These are phyloP conservation scores for Candida ascalaphidarum DNA, from an alignment of 805 yeast species.

Conservation along the genomic window DNA sequence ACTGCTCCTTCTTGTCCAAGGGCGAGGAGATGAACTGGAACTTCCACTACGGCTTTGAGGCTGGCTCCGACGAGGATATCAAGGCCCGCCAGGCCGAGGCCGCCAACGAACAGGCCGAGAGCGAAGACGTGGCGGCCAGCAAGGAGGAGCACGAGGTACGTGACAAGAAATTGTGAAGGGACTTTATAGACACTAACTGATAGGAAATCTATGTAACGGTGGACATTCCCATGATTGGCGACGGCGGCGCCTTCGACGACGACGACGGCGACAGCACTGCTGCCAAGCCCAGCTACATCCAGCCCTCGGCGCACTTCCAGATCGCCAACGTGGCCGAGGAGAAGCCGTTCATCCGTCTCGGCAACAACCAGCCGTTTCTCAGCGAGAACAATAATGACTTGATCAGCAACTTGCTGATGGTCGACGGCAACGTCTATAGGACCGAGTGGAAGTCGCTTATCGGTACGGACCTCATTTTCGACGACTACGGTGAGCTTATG, in stretches of 20 bases:
- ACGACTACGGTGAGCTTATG: slow-evolving; percentile 33
- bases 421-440: slow-evolving; percentile 47
- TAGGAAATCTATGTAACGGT: slow-evolving; percentile 15
- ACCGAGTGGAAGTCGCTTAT: slow-evolving; percentile 72
- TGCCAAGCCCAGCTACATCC: slow-evolving; percentile 19
- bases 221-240: slow-evolving; percentile 12
- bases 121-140: slow-evolving; percentile 4
- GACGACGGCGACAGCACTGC: slow-evolving; percentile 1
- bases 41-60: slow-evolving; percentile 67
- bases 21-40: slow-evolving; percentile 97
- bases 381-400: slow-evolving; percentile 9
- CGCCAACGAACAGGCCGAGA: slow-evolving; percentile 7
- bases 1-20: slow-evolving; percentile 53
- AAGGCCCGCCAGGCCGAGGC: slow-evolving; percentile 36
- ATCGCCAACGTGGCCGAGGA: slow-evolving; percentile 23
- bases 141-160: slow-evolving; percentile 10
- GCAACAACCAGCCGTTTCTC: slow-evolving; percentile 18
- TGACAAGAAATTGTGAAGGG: slow-evolving; percentile 1
- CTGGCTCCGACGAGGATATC: slow-evolving; percentile 86
- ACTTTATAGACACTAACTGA: slow-evolving; percentile 5
- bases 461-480: slow-evolving; percentile 58
- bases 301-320: slow-evolving; percentile 33
- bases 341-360: slow-evolving; percentile 27
- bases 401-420: slow-evolving; percentile 20
- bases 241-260: slow-evolving; percentile 4